phyloP scores from a whole-genome alignment of 2,329 filamentous ascomycete genomes.

The Rosellinia necatrix region DNA sequence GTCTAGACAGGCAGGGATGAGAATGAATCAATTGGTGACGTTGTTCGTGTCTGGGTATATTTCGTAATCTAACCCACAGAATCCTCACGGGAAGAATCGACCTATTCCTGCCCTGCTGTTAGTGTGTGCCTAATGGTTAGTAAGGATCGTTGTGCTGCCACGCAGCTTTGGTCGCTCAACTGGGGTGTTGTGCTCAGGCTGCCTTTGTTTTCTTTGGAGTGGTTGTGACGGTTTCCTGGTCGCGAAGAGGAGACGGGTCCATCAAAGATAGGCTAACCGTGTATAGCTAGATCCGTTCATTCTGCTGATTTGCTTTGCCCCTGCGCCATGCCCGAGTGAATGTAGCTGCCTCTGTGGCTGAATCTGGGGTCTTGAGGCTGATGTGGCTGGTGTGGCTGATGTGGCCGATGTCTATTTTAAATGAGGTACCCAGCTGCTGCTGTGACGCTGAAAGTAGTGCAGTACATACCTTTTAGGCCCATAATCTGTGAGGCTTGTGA shows the following conservation, averaged over 20 bases:
- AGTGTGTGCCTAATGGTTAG: constrained; percentile 29
- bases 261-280: neutral
- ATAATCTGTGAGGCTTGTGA: no score
- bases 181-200: constrained; percentile 3
- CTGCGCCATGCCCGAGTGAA: no score
- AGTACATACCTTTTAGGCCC: no score
- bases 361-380: no score
- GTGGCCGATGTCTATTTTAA: no score
- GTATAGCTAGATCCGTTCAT: no score
- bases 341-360: no score
- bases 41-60: neutral
- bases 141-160: constrained; percentile 23
- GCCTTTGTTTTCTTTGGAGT: constrained; percentile 22
- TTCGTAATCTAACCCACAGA: constrained; percentile 8
- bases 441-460: no score
- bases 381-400: no score
- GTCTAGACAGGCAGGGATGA: neutral
- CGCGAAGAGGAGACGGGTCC: constrained; percentile 13
- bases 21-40: neutral
- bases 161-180: constrained; percentile 20
- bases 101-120: constrained; percentile 8
- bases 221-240: constrained; percentile 21
- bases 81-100: neutral
- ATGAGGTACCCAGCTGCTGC: no score
- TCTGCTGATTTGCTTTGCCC: no score